Conservation (phyloP, 1,284 basidiomycete genomes). For the Sporisorium graminicola region DNA sequence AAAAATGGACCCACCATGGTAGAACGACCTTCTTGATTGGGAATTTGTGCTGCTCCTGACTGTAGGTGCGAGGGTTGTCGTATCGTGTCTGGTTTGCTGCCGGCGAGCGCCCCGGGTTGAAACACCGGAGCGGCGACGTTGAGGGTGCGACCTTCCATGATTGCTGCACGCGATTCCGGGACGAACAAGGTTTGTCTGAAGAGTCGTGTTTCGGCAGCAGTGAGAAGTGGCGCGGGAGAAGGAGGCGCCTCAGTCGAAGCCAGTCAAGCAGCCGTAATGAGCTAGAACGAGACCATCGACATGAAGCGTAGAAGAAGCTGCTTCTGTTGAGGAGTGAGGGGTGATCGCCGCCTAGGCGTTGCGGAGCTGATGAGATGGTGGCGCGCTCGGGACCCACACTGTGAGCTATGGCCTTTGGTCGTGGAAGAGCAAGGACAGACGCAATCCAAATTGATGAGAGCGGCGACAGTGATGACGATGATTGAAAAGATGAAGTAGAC, state of each 20-base stretch:
- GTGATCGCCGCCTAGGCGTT: background rate
- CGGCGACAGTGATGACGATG: background rate
- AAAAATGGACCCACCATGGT: background rate
- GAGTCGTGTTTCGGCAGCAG: background rate
- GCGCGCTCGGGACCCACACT: background rate
- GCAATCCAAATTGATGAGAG: too few species aligned
- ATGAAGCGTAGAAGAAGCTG: conserved; percentile 1
- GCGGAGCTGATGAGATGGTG: background rate
- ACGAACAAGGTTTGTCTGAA: too few species aligned
- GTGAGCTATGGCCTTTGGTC: background rate
- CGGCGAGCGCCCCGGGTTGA: conserved; percentile 14
- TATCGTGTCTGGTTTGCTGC: conserved; percentile 1
- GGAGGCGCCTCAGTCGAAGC: background rate
- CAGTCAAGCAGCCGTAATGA: background rate
- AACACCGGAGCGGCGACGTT: conserved; percentile 46
- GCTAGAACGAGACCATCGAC: background rate
- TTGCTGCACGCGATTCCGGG: background rate
- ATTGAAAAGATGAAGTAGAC: background rate
- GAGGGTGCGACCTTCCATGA: conserved; percentile 37
- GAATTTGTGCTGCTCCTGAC: background rate
- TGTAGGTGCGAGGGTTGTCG: conserved; percentile 20
- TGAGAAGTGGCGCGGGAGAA: background rate
- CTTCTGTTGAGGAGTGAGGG: background rate
- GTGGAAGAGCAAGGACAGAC: too few species aligned
- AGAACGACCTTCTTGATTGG: background rate